These are phyloP conservation scores for Beauveria pseudobassiana DNA, from an alignment of 2,329 filamentous ascomycete genomes.

Conservation along the genomic window DNA sequence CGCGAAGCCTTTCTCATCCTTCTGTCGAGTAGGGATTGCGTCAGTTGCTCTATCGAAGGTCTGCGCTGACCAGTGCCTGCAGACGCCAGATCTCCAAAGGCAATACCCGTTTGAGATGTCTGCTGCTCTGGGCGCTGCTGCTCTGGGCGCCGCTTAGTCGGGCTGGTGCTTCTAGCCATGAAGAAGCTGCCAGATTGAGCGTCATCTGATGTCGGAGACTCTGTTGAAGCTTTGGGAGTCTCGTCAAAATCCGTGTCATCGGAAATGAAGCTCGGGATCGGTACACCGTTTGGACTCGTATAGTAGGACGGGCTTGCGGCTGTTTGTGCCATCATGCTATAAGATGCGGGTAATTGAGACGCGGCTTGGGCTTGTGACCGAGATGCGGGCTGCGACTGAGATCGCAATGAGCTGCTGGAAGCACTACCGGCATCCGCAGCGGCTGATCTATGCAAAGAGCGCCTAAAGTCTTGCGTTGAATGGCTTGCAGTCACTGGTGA, in stretches of 20 bases:
- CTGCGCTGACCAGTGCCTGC: constrained; percentile 35
- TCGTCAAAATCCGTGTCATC: constrained; percentile 47
- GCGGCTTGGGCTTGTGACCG: constrained; percentile 30
- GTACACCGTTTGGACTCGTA: constrained; percentile 39
- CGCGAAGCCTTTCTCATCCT: constrained; percentile 46
- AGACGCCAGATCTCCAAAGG: constrained; percentile 40
- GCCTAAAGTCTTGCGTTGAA: constrained; percentile 44
- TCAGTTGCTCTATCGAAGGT: constrained; percentile 46
- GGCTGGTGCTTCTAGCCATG: constrained; percentile 21
- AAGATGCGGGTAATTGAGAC: constrained; percentile 14
- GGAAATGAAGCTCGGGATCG: constrained; percentile 48
- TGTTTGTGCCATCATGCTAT: constrained; percentile 24
- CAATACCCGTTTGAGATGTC: constrained; percentile 28
- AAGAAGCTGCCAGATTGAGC: constrained; percentile 24
- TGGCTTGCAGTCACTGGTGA: constrained; percentile 43
- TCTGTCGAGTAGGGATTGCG: constrained; percentile 46
- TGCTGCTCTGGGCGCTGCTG: constrained; percentile 19
- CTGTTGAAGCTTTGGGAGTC: constrained; percentile 31
- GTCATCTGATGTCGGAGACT: constrained; percentile 43
- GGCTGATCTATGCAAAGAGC: constrained; percentile 48
- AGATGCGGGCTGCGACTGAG: constrained; percentile 59
- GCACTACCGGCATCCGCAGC: constrained; percentile 41
- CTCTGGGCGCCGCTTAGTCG: constrained; percentile 18
- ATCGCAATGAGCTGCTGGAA: constrained; percentile 50
- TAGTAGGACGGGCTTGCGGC: constrained; percentile 29